phyloP scores from a whole-genome alignment of 352 stramenopile species.

The Globisporangium paroecandrum region DNA sequence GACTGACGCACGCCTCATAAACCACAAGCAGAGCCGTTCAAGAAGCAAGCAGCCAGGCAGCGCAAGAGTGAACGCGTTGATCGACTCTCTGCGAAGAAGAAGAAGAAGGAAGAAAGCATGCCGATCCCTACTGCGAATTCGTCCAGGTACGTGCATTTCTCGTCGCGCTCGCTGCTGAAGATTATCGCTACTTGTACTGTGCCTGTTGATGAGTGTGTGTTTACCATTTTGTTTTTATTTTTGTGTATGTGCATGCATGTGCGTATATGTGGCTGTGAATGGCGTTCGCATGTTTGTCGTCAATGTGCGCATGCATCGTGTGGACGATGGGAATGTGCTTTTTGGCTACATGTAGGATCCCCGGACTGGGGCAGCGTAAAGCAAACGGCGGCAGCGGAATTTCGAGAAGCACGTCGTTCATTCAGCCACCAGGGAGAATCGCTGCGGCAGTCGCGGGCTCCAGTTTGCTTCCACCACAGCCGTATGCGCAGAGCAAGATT shows the following conservation, averaged over 20 bases:
- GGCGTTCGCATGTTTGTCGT: neutral
- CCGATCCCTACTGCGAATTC: constrained; percentile 14
- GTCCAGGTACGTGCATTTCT: constrained; percentile 8
- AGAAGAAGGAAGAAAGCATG: constrained; percentile 8
- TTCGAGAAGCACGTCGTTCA: constrained; percentile 18
- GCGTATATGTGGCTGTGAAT: neutral
- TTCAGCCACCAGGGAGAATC: constrained; percentile 17
- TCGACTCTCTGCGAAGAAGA: neutral
- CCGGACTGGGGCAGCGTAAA: constrained; percentile 21
- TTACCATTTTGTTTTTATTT: constrained; percentile 1
- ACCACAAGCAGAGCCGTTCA: neutral
- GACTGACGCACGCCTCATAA: neutral
- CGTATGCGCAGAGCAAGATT: constrained; percentile 8
- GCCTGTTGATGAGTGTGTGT: neutral
- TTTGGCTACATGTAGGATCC: constrained; percentile 16
- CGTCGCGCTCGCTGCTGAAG: neutral
- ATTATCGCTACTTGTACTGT: neutral
- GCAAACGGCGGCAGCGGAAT: neutral
- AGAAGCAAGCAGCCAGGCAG: constrained; percentile 4
- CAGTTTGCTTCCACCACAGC: constrained; percentile 8
- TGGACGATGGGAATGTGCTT: neutral
- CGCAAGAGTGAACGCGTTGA: neutral
- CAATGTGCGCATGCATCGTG: neutral
- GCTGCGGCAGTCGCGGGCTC: constrained; percentile 4
- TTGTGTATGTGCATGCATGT: neutral